A percentile compares a stretch with the other conserved stretches of the same genome.
Evolutionary conservation across 192 early-diverging fungal genomes (phyloP).

Genomic region (Helicostylum pulchrum): DNA sequence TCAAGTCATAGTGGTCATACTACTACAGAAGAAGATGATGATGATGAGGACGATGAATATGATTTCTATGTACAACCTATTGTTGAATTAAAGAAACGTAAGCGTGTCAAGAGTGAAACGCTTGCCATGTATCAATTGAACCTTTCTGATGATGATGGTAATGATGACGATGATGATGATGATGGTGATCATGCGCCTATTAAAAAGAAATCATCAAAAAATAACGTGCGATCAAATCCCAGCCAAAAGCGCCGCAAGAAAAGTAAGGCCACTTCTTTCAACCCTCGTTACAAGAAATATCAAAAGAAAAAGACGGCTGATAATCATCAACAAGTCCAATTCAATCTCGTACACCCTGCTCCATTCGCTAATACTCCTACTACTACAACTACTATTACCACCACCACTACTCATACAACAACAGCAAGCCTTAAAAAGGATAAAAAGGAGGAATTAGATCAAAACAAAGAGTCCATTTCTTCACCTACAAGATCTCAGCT

Average conservation of each 20-base stretch:
- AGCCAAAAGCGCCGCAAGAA: conserved; percentile 10
- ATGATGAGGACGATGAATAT: conserved; percentile 1
- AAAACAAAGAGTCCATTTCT: conserved; percentile 3
- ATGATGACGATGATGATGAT: not conserved
- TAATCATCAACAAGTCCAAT: conserved; percentile 1
- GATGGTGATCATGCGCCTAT: not conserved
- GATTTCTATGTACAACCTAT: not conserved
- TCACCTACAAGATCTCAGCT: not conserved
- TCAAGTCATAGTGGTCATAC: not conserved
- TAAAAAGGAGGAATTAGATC: not conserved
- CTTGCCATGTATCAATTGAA: conserved; percentile 1
- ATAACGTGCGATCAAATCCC: not conserved
- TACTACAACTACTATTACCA: too few relatives aligned
- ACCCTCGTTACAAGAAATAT: conserved; percentile 15
- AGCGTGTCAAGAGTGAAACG: too few relatives aligned
- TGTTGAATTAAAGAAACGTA: not conserved
- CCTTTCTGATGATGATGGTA: not conserved
- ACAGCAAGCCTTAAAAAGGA: not conserved
- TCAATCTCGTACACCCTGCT: not conserved
- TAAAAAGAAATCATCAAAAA: not conserved
- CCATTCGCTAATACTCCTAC: too few relatives aligned
- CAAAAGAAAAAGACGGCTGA: conserved; percentile 14
- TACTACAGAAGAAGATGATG: conserved; percentile 19
- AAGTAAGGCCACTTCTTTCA: conserved; percentile 6
- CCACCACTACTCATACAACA: too few relatives aligned